Percentiles rank a stretch among this genome's conserved stretches.
Conservation (phyloP, 345 rosid genomes). For the Eucalyptus tenuipes region DNA sequence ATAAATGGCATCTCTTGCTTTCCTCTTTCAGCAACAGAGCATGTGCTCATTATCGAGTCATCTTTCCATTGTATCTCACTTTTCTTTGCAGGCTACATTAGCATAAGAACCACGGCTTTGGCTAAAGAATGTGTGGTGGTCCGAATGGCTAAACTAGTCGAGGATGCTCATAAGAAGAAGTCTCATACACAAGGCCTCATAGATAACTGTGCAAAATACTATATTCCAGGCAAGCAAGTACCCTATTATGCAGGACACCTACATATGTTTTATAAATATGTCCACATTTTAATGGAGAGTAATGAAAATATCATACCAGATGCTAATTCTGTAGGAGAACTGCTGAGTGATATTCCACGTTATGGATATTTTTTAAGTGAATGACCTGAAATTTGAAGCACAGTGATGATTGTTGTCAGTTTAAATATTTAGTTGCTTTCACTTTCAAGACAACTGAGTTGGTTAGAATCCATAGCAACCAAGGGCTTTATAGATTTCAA, state of each 20-base stretch:
- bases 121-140: slow-evolving; percentile 81
- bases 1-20: neutral
- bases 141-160: slow-evolving; percentile 73
- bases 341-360: neutral
- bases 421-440: neutral
- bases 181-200: slow-evolving; percentile 51
- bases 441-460: neutral
- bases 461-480: neutral
- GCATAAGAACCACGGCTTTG: slow-evolving; percentile 53
- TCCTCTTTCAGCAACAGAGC: neutral
- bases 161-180: slow-evolving; percentile 79
- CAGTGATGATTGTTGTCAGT: neutral
- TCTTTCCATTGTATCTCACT: neutral
- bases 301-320: neutral
- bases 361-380: neutral
- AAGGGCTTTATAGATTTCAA: neutral
- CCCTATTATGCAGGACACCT: neutral
- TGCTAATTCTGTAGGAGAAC: neutral
- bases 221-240: slow-evolving; percentile 56
- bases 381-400: neutral
- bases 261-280: neutral
- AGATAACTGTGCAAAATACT: slow-evolving; percentile 56
- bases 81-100: slow-evolving; percentile 18
- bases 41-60: neutral
- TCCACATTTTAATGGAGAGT: neutral